phyloP scores from a whole-genome alignment of 805 yeast genomes.

The Pichia nanzhaoensis region DNA sequence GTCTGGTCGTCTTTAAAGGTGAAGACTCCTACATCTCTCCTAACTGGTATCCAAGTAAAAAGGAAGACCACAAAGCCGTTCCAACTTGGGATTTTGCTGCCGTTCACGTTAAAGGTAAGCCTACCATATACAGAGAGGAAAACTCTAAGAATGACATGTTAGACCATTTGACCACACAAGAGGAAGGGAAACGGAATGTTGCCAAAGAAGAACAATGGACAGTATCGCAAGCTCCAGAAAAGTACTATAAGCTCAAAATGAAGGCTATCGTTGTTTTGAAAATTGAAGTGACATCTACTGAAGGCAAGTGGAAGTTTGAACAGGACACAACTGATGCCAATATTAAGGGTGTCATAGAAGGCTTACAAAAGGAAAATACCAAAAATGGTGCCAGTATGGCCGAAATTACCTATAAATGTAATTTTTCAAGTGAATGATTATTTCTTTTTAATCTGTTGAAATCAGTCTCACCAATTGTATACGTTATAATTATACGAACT shows the following conservation, averaged over 20 bases:
- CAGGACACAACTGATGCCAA: slow-evolving; percentile 31
- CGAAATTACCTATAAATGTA: background rate
- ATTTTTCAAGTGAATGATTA: background rate
- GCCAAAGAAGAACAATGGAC: slow-evolving; percentile 31
- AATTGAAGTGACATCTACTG: slow-evolving; percentile 39
- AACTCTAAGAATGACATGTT: slow-evolving; percentile 16
- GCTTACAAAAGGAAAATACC: background rate
- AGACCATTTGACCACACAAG: slow-evolving; percentile 37
- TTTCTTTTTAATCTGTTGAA: too few relatives aligned
- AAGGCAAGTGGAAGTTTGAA: slow-evolving; percentile 53
- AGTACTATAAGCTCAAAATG: slow-evolving; percentile 35
- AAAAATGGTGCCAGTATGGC: background rate
- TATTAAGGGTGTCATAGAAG: background rate
- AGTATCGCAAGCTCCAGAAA: slow-evolving; percentile 35
- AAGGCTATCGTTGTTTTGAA: slow-evolving; percentile 52
- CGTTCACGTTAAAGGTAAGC: slow-evolving; percentile 49
- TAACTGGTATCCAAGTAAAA: slow-evolving; percentile 50
- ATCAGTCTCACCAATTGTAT: too few relatives aligned
- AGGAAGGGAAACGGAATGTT: slow-evolving; percentile 50
- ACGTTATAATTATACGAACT: too few relatives aligned
- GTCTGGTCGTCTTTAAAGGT: slow-evolving; percentile 45
- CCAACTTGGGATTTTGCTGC: slow-evolving; percentile 65
- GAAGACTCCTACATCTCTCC: slow-evolving; percentile 51
- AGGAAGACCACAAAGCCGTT: slow-evolving; percentile 52
- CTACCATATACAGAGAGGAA: slow-evolving; percentile 36